Evolutionary conservation across 2,329 filamentous ascomycete genomes (phyloP), one percentile per base, ranked within the genome.

Genomic region (Penicillium palitans): DNA sequence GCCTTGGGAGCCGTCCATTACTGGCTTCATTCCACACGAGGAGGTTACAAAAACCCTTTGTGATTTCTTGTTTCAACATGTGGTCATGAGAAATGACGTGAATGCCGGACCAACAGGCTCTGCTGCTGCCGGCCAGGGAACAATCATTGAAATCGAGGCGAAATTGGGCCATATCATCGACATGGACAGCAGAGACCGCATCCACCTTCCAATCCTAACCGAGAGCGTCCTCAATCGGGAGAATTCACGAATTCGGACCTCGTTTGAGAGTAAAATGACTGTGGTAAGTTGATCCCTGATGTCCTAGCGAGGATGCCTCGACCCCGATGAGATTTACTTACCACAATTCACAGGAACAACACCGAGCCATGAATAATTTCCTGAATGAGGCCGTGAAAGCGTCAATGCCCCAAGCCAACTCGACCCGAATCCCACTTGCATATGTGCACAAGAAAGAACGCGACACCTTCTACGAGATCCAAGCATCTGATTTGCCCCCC

Each of bases 111-210:
- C 82, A 56, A 78, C 81, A 12, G 71, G 76, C 24, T 74, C 82
- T 33, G 86, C 89, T 65, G 83, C 89, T 21, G 75, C 79, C 17
- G 83, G 83, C 52, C 82, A 84, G 17, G 86, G 86, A 7, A 88
- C 92, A 15, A 84, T 91, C 60, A 87, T 97, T 53, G 95, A 99
- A 75, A 90, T 99, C 55, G 95, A 99, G 77, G 95, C 92, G 10
- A 98, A 98, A 74, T 81, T 98, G 48, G 95, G 95, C 19, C 88
- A 87, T 27, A 81, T 98, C 15, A 84, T 93, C 57, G 87, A 91
- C 72, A 87, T 86, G 70, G 84, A 88, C 60, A 90, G 86, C 7
- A 85, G 88, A 57, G 81, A 87, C 47, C 84, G 91, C n/a, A 78
- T 93, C 27, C 78, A 83, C 10, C 76, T 93, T 10, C 85, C 86